phyloP scores from a whole-genome alignment of 164 flowering plant genomes.

The Macadamia integrifolia region DNA sequence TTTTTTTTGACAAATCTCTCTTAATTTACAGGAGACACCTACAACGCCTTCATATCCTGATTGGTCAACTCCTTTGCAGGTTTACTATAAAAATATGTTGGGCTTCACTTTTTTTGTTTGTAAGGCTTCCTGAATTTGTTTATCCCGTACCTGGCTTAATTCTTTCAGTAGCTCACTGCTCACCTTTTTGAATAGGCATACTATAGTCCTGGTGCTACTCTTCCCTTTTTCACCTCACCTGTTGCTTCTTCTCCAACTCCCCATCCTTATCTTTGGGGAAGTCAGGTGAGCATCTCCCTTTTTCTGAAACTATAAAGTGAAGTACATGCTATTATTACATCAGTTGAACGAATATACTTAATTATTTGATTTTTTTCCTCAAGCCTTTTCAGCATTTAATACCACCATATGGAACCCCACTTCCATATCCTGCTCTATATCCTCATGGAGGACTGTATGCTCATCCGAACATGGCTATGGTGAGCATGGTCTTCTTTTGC shows the following conservation, averaged over 20 bases:
- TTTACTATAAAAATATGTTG: constrained; percentile 16
- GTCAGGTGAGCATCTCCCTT: constrained; percentile 49
- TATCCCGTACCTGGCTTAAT: not conserved
- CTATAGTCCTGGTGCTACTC: constrained; percentile 64
- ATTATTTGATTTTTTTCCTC: constrained; percentile 12
- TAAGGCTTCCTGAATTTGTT: not conserved
- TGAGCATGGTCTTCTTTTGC: constrained; percentile 19
- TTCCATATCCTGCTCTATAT: constrained; percentile 82
- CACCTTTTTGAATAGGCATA: constrained; percentile 57
- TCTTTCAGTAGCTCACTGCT: constrained; percentile 14
- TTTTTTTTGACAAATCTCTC: not conserved
- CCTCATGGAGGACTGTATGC: constrained; percentile 81
- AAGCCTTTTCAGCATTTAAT: constrained; percentile 61
- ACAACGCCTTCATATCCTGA: constrained; percentile 27
- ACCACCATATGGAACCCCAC: constrained; percentile 56
- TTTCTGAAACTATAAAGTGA: not conserved
- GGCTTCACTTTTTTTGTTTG: not conserved
- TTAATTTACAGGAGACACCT: constrained; percentile 3
- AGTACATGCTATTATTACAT: not conserved
- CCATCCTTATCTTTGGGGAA: constrained; percentile 79
- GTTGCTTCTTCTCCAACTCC: constrained; percentile 73
- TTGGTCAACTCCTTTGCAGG: constrained; percentile 89
- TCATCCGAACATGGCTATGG: constrained; percentile 71
- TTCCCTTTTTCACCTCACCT: constrained; percentile 62
- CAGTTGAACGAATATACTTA: not conserved